Evolutionary conservation across 23 red algal species (phyloP).

Genomic region (Agarophyton chilense): DNA sequence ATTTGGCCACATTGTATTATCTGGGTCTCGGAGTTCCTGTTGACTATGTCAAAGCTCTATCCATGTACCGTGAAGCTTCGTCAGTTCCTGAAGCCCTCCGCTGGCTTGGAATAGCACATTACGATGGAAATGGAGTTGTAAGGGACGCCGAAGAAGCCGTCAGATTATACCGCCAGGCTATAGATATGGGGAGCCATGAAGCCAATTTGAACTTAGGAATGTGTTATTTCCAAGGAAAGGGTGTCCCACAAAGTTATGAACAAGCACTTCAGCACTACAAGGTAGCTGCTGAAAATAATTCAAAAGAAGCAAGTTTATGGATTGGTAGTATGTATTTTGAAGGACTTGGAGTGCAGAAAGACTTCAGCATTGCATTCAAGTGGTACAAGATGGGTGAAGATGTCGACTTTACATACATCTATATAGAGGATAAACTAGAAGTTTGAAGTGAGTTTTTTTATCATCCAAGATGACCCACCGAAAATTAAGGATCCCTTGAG

Average conservation of each 20-base stretch:
- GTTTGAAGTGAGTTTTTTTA: background rate
- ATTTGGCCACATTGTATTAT: slow-evolving; percentile 49
- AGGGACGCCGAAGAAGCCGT: slow-evolving; percentile 1
- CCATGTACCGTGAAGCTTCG: slow-evolving; percentile 27
- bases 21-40: slow-evolving; percentile 44
- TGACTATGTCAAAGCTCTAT: slow-evolving; percentile 21
- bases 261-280: slow-evolving; percentile 23
- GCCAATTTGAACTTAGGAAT: slow-evolving; percentile 25
- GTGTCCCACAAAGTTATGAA: slow-evolving; percentile 29
- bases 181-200: slow-evolving; percentile 6
- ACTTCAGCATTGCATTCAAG: slow-evolving; percentile 22
- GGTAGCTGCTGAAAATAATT: slow-evolving; percentile 28
- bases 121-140: slow-evolving; percentile 28
- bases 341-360: slow-evolving; percentile 34
- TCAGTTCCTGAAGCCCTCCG: slow-evolving; percentile 24
- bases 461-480: background rate
- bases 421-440: background rate
- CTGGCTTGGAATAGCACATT: slow-evolving; percentile 38
- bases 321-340: slow-evolving; percentile 41
- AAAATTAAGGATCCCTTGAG: background rate
- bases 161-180: slow-evolving; percentile 16
- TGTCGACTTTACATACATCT: slow-evolving; percentile 15
- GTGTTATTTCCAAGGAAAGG: slow-evolving; percentile 36
- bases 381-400: slow-evolving; percentile 24
- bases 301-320: slow-evolving; percentile 25